Base-by-base conservation (phyloP, 768 basidiomycete species). In the Lactifluus piperatus region DNA sequence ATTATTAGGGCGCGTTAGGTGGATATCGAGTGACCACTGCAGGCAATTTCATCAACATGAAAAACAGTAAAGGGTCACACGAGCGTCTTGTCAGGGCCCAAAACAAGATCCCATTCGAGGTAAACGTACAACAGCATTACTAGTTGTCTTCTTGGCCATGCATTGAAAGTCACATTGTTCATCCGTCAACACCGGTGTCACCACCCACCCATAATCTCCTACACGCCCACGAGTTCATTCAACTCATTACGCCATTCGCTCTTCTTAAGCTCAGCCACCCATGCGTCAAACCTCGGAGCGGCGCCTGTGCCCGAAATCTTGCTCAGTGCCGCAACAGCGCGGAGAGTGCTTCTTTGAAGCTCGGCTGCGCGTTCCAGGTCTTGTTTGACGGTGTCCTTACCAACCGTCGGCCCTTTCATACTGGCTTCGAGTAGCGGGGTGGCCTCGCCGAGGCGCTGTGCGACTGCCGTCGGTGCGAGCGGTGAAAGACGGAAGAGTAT, bases 321-420 rank as follows among this genome's bases (percentile, higher is more conserved):
- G 73, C 86, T 88, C 55, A 99, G 75, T 3, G 91, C 91, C 16
- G 85, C 91, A 45, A 94, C 83, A 5, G 93, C 92, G 39, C 95
- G 77, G 61, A 97, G 76, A 7, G 91, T 91, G 67, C 91, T 93
- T 62, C 90, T 77, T 73, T 97, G 94, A 60, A 97, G 77, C 71
- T 97, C 95, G 27, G 90, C 90, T 9, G 88, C 84, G 20, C 88
- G 81, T 72, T 91, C 90, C 46, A 93, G 69, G 64, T 93, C 91
- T 70, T 93, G 91, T 72, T 97, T 98, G 49, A 97, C 94, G 0
- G 92, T 91, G 68, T 98, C 95, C 74, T 97, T 97, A 53, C 90
- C 91, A 43, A 91, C 82, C 6, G 81, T 85, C 7, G 88, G 82
- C 1, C 91, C 91, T 68, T 92, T 89, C 84, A 97, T 92, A 39